phyloP scores from a whole-genome alignment of 768 basidiomycete genomes.

The Mycena vulgaris region DNA sequence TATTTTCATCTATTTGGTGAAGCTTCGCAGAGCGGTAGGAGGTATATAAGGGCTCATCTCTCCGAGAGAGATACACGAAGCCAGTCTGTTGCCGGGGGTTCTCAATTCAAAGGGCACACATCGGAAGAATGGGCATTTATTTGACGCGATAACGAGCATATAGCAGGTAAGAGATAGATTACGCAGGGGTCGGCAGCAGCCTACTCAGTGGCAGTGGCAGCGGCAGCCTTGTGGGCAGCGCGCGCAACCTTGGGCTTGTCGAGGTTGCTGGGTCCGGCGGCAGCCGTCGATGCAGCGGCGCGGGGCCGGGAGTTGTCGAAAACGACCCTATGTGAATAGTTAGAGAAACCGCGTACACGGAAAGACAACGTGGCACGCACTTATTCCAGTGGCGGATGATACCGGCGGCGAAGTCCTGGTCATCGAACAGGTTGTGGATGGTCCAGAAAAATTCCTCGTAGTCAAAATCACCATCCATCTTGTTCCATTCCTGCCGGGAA shows the following conservation, averaged over 20 bases:
- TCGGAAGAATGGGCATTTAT: no score
- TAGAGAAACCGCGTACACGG: not conserved
- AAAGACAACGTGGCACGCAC: not conserved
- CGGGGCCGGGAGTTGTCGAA: not conserved
- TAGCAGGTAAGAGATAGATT: no score
- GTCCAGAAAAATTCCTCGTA: constrained; percentile 8
- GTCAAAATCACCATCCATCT: not conserved
- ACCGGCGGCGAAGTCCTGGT: not conserved
- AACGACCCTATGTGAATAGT: not conserved
- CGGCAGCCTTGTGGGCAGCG: not conserved
- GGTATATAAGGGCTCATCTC: no score
- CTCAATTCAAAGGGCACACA: no score
- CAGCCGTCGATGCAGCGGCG: not conserved
- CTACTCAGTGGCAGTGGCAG: not conserved
- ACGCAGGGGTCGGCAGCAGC: no score
- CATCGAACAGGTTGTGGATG: not conserved
- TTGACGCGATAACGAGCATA: no score
- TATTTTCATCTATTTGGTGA: no score
- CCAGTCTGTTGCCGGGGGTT: no score
- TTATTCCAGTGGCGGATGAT: constrained; percentile 8
- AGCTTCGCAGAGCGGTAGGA: no score
- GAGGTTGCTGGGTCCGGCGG: constrained; percentile 6
- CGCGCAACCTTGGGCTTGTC: not conserved
- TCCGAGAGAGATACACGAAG: no score
- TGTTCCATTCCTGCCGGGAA: constrained; percentile 5